Percentiles rank a stretch among this genome's conserved stretches.
Evolutionary conservation across 768 basidiomycete genomes (phyloP).

Genomic region (Obba rivulosa): DNA sequence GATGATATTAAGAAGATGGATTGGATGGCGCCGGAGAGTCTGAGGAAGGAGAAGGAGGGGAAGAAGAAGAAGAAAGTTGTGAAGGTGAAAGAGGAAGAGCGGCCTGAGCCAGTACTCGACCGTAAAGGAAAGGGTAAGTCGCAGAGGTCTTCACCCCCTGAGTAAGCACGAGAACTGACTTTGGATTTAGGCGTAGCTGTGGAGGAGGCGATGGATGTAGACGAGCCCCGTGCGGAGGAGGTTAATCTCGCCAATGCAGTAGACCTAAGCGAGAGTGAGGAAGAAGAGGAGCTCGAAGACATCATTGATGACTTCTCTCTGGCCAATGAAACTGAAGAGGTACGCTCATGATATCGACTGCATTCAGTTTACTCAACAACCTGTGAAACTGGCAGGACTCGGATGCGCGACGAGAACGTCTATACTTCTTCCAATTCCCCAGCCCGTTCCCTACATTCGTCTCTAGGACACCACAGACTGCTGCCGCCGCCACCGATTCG

Average conservation of each 20-base stretch:
- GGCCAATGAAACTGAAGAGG: constrained; percentile 34
- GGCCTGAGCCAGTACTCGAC: constrained; percentile 15
- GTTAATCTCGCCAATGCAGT: constrained; percentile 55
- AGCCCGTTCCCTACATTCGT: constrained; percentile 74
- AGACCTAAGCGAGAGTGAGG: constrained; percentile 70
- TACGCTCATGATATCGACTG: constrained; percentile 20
- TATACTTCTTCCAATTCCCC: constrained; percentile 92
- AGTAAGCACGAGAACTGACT: neutral
- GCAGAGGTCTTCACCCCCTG: neutral
- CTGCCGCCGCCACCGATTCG: constrained; percentile 15
- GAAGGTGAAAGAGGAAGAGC: constrained; percentile 43
- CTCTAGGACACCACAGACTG: constrained; percentile 31
- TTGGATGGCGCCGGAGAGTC: constrained; percentile 82
- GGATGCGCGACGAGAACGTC: constrained; percentile 50
- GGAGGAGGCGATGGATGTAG: constrained; percentile 21
- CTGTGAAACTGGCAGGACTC: constrained; percentile 34
- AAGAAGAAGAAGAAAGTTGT: constrained; percentile 20
- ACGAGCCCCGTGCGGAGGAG: constrained; percentile 20
- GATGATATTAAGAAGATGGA: constrained; percentile 72
- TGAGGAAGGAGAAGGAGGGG: constrained; percentile 37
- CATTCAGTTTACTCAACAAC: too few relatives aligned
- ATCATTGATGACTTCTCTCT: constrained; percentile 65
- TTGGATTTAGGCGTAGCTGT: constrained; percentile 5
- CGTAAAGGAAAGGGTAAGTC: constrained; percentile 31
- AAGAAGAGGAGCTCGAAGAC: constrained; percentile 75